Evolutionary conservation across 75 land plant genomes (phyloP), one percentile per base, ranked within the genome.

Genomic region (Picea sitchensis): DNA sequence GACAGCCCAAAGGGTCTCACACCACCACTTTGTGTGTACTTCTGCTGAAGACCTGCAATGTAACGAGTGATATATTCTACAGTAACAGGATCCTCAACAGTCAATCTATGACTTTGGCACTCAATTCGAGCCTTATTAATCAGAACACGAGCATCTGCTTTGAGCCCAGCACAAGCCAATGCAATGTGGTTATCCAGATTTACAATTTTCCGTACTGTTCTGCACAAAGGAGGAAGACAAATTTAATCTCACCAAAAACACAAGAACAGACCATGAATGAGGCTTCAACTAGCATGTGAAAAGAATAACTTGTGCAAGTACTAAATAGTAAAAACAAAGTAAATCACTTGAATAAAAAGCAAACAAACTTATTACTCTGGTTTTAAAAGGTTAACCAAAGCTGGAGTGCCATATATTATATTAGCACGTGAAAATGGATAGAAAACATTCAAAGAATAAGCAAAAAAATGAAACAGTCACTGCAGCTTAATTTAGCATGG

Each of bases 1-100:
- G 99, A 96, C 79, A 96, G 91, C 23, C 99, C 99, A 76, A 95
- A 96, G n/a, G 99, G 99, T 71, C 99, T 82, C 32, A 95, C 99
- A 65, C 99, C 99, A 23, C 99, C 96, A 85, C 98, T 95, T 77
- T 96, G 99, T 12, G 99, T 96, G 79, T 96, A 96, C 92, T 96
- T 96, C 77, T 95, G 99, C 86, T 95, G 99, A 60, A 96, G 91
- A 20, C 98, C 94, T 76, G 99, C 96, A 75, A 96, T 96, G 75
- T 91, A 95, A 31, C 98, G 95, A 20, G 99, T 95, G 71, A 96
- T 95, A 76, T 96, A 96, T 63, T 96, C 99, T 38, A 96, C 99
- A 62, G 99, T 96, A 5, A 90, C 99, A 74, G 99, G 99, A 82
- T 96, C 99, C 86, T 94, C 98, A 76, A 95, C 96, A 11, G 99